phyloP scores from a whole-genome alignment of 2,329 filamentous ascomycete species.

The Fusarium sp. region DNA sequence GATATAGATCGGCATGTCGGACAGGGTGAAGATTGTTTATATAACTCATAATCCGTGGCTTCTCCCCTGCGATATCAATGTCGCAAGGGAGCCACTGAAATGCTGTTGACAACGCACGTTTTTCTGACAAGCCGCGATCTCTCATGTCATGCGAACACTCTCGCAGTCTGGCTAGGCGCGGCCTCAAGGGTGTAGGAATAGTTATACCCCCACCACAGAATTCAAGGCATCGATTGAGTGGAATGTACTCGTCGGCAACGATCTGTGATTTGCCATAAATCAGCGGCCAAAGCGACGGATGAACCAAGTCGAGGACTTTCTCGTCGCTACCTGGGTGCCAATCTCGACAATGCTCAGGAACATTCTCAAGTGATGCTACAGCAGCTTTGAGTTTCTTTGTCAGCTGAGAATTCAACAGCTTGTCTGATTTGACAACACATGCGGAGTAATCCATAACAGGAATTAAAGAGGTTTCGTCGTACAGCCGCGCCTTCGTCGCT shows the following conservation, averaged over 20 bases:
- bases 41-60: background rate
- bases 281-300: slow-evolving; percentile 37
- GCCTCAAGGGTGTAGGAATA: rapidly evolving
- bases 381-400: background rate
- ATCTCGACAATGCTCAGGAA: background rate
- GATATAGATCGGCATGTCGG: background rate
- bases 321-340: slow-evolving; percentile 7
- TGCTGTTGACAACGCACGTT: background rate
- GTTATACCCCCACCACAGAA: background rate
- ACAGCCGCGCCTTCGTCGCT: background rate
- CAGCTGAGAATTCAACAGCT: background rate
- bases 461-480: background rate
- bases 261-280: background rate
- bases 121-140: background rate
- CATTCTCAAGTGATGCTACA: background rate
- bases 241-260: rapidly evolving
- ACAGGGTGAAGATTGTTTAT: slow-evolving; percentile 20
- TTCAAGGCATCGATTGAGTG: rapidly evolving
- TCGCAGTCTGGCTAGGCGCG: background rate
- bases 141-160: no score
- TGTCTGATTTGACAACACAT: background rate
- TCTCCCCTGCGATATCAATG: background rate
- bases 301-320: slow-evolving; percentile 1
- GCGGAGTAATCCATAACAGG: background rate
- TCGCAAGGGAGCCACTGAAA: slow-evolving; percentile 15